These are phyloP conservation scores for Leishmania aethiopica DNA, from an alignment of 208 protist species.

Conservation along the genomic window DNA sequence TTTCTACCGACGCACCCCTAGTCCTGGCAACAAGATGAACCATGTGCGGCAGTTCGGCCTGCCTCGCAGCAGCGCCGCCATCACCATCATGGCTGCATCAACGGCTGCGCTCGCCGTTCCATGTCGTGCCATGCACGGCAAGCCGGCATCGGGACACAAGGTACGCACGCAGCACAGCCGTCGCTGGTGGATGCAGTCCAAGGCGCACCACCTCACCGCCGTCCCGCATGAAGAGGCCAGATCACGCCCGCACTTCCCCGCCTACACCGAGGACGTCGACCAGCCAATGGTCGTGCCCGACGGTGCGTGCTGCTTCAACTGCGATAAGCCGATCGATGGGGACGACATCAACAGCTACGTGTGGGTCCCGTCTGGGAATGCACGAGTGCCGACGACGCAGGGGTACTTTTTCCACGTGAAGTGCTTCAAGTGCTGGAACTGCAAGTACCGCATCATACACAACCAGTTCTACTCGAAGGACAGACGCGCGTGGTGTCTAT, in stretches of 20 bases:
- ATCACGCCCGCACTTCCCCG: slow-evolving; percentile 82
- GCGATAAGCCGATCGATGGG: slow-evolving; percentile 64
- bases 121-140: slow-evolving; percentile 76
- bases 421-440: slow-evolving; percentile 92
- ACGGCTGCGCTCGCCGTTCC: slow-evolving; percentile 16
- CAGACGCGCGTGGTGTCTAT: slow-evolving; percentile 78
- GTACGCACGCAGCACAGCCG: slow-evolving; percentile 88
- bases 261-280: slow-evolving; percentile 89
- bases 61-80: slow-evolving; percentile 3
- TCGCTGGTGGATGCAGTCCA: slow-evolving; percentile 90
- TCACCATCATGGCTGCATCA: background rate
- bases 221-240: slow-evolving; percentile 79
- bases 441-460: slow-evolving; percentile 86
- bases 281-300: slow-evolving; percentile 76
- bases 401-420: slow-evolving; percentile 92
- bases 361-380: slow-evolving; percentile 89
- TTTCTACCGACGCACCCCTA: background rate
- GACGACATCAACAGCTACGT: slow-evolving; percentile 86
- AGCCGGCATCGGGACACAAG: slow-evolving; percentile 86
- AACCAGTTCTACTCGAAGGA: slow-evolving; percentile 93
- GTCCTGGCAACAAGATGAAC: slow-evolving; percentile 10
- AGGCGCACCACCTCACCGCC: slow-evolving; percentile 85
- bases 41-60: background rate
- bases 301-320: slow-evolving; percentile 87
- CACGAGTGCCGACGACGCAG: slow-evolving; percentile 75